Evolutionary conservation across 1,284 basidiomycete genomes (phyloP).

Genomic region (Quambalaria eucalypti): DNA sequence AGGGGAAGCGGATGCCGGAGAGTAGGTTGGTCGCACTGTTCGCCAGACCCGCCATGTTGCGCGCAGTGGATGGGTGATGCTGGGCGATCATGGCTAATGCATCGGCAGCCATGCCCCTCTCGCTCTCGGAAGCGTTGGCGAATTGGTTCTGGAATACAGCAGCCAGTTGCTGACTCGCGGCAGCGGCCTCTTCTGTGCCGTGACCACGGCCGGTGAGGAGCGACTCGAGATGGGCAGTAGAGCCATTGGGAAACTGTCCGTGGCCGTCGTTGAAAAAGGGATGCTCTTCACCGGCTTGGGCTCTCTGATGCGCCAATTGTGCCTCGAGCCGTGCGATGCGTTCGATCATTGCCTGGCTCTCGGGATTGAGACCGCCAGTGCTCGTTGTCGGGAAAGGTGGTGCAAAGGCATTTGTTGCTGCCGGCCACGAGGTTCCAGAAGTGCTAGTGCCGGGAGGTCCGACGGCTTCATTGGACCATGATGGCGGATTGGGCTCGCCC

Average conservation of each 20-base stretch:
- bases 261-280: not conserved
- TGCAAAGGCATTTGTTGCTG: not conserved
- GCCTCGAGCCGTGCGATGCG: not conserved
- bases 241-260: not conserved
- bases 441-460: too few relatives aligned
- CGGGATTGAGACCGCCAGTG: not conserved
- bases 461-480: not conserved
- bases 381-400: not conserved
- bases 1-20: not conserved
- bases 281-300: too few relatives aligned
- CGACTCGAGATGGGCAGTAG: not conserved
- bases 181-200: too few relatives aligned
- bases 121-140: not conserved
- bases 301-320: not conserved
- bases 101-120: slow-evolving; percentile 4
- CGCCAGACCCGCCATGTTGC: too few relatives aligned
- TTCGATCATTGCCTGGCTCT: not conserved
- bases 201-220: not conserved
- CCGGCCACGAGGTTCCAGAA: not conserved
- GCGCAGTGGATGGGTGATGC: not conserved
- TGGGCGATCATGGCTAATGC: slow-evolving; percentile 7
- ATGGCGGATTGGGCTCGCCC: slow-evolving; percentile 1
- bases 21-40: too few relatives aligned
- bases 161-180: not conserved
- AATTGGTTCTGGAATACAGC: too few relatives aligned